phyloP scores from a whole-genome alignment of 2,329 filamentous ascomycete genomes.

The Aspergillus flavus region DNA sequence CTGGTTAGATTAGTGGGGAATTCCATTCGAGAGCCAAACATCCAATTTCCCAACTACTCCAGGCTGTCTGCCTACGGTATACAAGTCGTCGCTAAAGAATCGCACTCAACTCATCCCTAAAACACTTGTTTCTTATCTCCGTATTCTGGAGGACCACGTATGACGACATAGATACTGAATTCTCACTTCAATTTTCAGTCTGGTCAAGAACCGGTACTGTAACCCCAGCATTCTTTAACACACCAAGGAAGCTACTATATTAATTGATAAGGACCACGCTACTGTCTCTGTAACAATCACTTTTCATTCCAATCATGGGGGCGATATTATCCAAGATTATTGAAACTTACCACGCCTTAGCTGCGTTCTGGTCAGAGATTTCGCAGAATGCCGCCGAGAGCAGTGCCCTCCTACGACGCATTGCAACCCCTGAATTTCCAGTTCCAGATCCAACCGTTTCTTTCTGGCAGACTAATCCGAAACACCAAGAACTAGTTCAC shows the following conservation, averaged over 20 bases:
- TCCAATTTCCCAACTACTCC: not conserved
- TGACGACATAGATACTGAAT: not conserved
- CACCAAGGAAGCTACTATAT: not conserved
- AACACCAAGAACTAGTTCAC: slow-evolving; percentile 21
- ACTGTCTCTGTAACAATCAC: not conserved
- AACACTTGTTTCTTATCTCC: no score
- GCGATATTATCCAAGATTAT: slow-evolving; percentile 1
- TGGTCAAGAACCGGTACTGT: not conserved
- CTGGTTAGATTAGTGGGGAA: not conserved
- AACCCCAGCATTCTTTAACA: not conserved
- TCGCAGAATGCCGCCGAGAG: not conserved
- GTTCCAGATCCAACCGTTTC: slow-evolving; percentile 14
- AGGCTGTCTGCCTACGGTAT: not conserved
- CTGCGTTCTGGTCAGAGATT: slow-evolving; percentile 4
- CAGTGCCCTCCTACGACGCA: slow-evolving; percentile 12
- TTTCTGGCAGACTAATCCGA: slow-evolving; percentile 25
- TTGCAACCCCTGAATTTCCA: slow-evolving; percentile 10
- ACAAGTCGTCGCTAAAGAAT: not conserved
- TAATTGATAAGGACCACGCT: not conserved
- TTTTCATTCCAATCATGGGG: slow-evolving; percentile 3
- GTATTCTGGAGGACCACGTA: no score
- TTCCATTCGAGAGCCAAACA: not conserved
- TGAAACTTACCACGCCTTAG: slow-evolving; percentile 1
- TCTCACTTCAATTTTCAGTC: not conserved
- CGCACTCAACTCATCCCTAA: no score